Conservation (phyloP, 2,329 filamentous ascomycete genomes). For the Didymella glomerata region DNA sequence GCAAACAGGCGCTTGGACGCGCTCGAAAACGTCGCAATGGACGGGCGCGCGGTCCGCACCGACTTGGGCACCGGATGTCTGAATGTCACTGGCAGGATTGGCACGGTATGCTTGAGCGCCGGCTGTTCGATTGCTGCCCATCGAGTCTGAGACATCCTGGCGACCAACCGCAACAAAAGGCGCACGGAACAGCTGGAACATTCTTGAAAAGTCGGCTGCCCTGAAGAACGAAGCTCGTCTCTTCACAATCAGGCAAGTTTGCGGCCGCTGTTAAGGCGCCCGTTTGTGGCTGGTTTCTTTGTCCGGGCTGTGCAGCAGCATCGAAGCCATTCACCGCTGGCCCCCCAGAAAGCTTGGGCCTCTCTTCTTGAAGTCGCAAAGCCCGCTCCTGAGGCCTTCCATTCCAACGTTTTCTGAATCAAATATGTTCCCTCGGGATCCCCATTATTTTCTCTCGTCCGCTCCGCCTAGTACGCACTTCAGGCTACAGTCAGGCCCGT, state of each 20-base stretch:
- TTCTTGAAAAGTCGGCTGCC: not conserved
- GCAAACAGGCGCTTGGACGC: conserved; percentile 15
- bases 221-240: not conserved
- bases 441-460: not conserved
- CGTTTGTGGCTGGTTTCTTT: conserved; percentile 16
- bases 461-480: conserved; percentile 15
- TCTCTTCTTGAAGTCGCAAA: conserved; percentile 36
- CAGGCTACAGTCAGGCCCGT: conserved; percentile 45
- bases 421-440: conserved; percentile 13
- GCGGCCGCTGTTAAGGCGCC: conserved; percentile 12
- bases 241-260: conserved; percentile 15
- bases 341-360: conserved; percentile 30
- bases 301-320: conserved; percentile 50
- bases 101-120: conserved; percentile 24
- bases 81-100: not conserved
- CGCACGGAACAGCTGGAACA: conserved; percentile 8
- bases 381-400: conserved; percentile 36
- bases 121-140: conserved; percentile 38
- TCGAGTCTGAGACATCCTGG: conserved; percentile 30
- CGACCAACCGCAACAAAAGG: conserved; percentile 8
- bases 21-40: conserved; percentile 10
- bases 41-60: conserved; percentile 7
- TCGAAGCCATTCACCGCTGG: conserved; percentile 42
- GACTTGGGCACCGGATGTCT: not conserved
- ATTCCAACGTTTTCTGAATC: conserved; percentile 24